Evolutionary conservation across 2,329 filamentous ascomycete species (phyloP).

Genomic region (Bipolaris bicolor): DNA sequence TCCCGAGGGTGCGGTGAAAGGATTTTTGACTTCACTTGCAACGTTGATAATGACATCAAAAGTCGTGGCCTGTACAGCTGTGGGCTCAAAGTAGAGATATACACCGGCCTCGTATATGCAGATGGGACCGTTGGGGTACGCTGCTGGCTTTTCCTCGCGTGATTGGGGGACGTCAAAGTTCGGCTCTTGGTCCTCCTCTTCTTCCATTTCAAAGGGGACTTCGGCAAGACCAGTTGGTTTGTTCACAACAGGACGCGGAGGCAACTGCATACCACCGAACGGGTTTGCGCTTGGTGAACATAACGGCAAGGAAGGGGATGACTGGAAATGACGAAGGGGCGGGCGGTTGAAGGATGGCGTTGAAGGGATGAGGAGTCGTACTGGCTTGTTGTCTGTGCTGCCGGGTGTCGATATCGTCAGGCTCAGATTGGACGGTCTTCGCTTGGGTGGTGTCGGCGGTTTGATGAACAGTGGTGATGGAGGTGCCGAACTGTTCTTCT

Average conservation of each 20-base stretch:
- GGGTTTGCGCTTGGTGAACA: constrained; percentile 59
- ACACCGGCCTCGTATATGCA: constrained; percentile 81
- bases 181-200: constrained; percentile 65
- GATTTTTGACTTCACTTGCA: constrained; percentile 79
- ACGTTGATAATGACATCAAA: constrained; percentile 89
- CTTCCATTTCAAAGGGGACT: constrained; percentile 75
- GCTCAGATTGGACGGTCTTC: constrained; percentile 79
- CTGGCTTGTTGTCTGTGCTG: constrained; percentile 64
- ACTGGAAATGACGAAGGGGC: constrained; percentile 65
- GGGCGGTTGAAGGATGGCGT: constrained; percentile 61
- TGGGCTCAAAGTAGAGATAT: constrained; percentile 80
- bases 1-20: constrained; percentile 58
- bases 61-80: constrained; percentile 73
- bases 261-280: constrained; percentile 59
- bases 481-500: constrained; percentile 64
- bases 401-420: constrained; percentile 70
- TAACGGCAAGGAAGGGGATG: constrained; percentile 65
- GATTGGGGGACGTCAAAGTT: constrained; percentile 64
- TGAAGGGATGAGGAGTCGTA: constrained; percentile 63
- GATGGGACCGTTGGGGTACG: constrained; percentile 81
- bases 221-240: constrained; percentile 52
- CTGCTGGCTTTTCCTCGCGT: constrained; percentile 73
- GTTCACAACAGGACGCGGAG: constrained; percentile 45
- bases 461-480: constrained; percentile 80
- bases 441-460: constrained; percentile 70